These are phyloP conservation scores for Quercus parvula DNA, from an alignment of 306 rosid genomes.

Conservation along the genomic window DNA sequence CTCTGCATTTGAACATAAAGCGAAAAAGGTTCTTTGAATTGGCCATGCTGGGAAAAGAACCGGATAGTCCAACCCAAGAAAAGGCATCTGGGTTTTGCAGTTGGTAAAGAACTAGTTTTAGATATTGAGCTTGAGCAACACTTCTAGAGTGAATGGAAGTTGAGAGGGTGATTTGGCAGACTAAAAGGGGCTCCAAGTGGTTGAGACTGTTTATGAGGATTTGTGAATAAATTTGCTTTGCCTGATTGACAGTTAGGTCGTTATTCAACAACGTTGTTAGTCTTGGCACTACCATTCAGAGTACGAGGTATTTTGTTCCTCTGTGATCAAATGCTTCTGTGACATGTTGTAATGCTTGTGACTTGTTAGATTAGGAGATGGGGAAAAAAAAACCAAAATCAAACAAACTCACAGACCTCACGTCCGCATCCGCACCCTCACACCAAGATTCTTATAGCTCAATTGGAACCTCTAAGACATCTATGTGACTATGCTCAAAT, in stretches of 20 bases:
- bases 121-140: constrained; percentile 39
- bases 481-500: too few species aligned
- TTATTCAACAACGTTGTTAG: constrained; percentile 35
- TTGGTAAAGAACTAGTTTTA: constrained; percentile 37
- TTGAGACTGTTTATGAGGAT: constrained; percentile 34
- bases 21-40: constrained; percentile 48
- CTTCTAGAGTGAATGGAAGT: constrained; percentile 27
- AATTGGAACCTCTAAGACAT: too few species aligned
- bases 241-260: constrained; percentile 39
- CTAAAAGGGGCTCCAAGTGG: constrained; percentile 39
- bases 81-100: constrained; percentile 50
- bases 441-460: too few species aligned
- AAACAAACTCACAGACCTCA: too few species aligned
- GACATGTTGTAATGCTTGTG: too few species aligned
- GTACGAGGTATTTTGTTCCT: not conserved
- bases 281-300: constrained; percentile 31
- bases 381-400: too few species aligned
- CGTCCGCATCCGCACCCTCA: too few species aligned
- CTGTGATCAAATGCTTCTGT: not conserved
- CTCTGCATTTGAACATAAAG: constrained; percentile 58
- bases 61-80: constrained; percentile 67
- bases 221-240: constrained; percentile 57
- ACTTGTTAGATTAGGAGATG: too few species aligned
- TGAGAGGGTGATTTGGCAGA: constrained; percentile 49
- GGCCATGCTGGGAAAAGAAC: constrained; percentile 60